Conservation (phyloP, 2,329 filamentous ascomycete species). For the Epichloe scottii region DNA sequence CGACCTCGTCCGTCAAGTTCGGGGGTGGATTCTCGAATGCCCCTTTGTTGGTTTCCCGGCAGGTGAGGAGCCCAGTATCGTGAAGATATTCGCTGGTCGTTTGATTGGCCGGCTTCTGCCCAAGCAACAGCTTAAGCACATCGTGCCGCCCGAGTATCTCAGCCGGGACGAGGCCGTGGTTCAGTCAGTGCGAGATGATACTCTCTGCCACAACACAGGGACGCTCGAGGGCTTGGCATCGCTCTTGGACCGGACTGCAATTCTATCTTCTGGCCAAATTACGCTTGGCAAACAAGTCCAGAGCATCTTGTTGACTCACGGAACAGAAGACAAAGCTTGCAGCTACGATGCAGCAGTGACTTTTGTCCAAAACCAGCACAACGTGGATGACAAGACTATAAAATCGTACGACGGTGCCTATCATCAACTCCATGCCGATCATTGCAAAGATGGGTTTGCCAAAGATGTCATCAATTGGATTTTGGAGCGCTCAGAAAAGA, state of each 20-base stretch:
- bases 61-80: conserved; percentile 45
- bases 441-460: conserved; percentile 38
- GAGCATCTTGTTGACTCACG: conserved; percentile 62
- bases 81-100: conserved; percentile 54
- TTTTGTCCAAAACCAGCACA: conserved; percentile 45
- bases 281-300: conserved; percentile 40
- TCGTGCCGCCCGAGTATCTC: conserved; percentile 50
- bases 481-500: conserved; percentile 25
- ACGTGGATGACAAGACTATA: conserved; percentile 55
- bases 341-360: conserved; percentile 51
- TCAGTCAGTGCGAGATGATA: conserved; percentile 49
- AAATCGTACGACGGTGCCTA: conserved; percentile 65
- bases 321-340: conserved; percentile 59
- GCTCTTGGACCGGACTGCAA: conserved; percentile 60
- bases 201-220: conserved; percentile 68
- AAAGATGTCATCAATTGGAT: conserved; percentile 57
- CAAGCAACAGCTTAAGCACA: conserved; percentile 50
- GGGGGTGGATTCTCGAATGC: conserved; percentile 64
- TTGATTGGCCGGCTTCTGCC: conserved; percentile 58
- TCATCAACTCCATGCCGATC: conserved; percentile 60
- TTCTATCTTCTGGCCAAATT: conserved; percentile 44
- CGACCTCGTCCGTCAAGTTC: conserved; percentile 45
- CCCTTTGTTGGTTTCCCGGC: conserved; percentile 67
- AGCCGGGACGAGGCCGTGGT: conserved; percentile 54
- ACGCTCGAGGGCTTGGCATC: conserved; percentile 71